Base-by-base conservation (phyloP, 228 moss, liverwort and hornwort genomes). In the Sphagnum fallax region DNA sequence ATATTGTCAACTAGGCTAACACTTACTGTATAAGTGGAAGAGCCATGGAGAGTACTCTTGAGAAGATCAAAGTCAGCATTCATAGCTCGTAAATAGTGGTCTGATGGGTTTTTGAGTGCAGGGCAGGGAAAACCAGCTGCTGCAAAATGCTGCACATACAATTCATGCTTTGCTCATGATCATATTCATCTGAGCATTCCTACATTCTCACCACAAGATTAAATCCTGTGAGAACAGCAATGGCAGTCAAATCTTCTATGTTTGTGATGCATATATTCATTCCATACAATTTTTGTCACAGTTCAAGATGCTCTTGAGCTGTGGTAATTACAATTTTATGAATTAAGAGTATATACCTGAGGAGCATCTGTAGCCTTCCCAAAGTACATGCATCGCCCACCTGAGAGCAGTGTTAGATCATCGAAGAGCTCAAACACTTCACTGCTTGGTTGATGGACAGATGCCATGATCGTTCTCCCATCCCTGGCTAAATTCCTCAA, bases 61-160 rank as follows among this genome's bases (percentile, higher is more conserved):
- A 87, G 79, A 83, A 79, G 76, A 69, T 87, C 87, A 61, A 88
- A 88, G 73, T 88, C 88, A 0, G 79, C 77, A 10, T 88, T 88
- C 65, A 88, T 51, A 59, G 81, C 84, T 5, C 88, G 88, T 53
- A 88, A 75, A 51, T 81, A 88, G 66, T 88, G 88, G 71, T 88
- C 88, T 4, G 84, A 82, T 48, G 88, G 88, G 61, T 88, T 88
- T 51, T 84, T 68, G 10, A 77, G 74, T 5, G 81, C 2, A 0
- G 88, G 88, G 66, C 88, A 88, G 32, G 88, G 88, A 62, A 88
- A 84, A n/a, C 84, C 84, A 62, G 84, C 82, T 52, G 77, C 65
- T 6, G 79, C 79, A 66, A 82, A 88, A 62, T 84, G 84, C 88
- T 88, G 72, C 11, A 16, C 53, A 67, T 2, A 32, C 32, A 32